Evolutionary conservation across 1,284 basidiomycete genomes (phyloP), one percentile per base, ranked within the genome.

Genomic region (Pisolithus thermaeus): DNA sequence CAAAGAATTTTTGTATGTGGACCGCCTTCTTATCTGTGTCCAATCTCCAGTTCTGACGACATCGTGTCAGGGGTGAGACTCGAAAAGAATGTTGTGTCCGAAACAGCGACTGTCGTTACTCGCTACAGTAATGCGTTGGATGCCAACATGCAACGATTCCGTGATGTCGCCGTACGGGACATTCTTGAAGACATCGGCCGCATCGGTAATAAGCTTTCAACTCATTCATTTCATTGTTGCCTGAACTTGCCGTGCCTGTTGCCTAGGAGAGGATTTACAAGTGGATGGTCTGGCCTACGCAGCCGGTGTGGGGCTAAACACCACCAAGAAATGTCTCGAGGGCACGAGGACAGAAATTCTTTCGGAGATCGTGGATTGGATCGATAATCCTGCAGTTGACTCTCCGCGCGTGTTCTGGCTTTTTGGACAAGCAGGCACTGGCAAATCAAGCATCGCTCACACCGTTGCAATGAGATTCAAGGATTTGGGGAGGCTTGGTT

Each of bases 371-470:
- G 23, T 23, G 5, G 7, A 49, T 7, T 61, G 60, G 59, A 37
- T 52, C 2, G 23, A 40, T 16, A 30, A 9, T 28, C 30, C 44
- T 3, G n/a, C 30, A 7, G 25, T 22, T 9, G 35, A 22, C 14
- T 9, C 14, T 14, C 40, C 46, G 11, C 45, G 49, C 1, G 22
- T 59, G 30, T 57, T 53, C 35, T 61, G 55, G 58, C 51, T 61
- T 11, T 48, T 50, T 40, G 58, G 61, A 11, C 28, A 50, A 3
- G 55, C 57, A 5, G 61, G 61, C 4, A 41, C 36, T 7, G 61
- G 58, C 12, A 62, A 62, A 47, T 54, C 57, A 0, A 53, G 57
- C 23, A 51, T 61, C 3, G 59, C 60, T 1, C 60, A 58, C 22
- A 59, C 53, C 1, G 39, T 61, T 7, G 52, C 55, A 4, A 40